Evolutionary conservation across 1,284 basidiomycete species (phyloP), one percentile per base, ranked within the genome.

Genomic region (Abortiporus biennis): DNA sequence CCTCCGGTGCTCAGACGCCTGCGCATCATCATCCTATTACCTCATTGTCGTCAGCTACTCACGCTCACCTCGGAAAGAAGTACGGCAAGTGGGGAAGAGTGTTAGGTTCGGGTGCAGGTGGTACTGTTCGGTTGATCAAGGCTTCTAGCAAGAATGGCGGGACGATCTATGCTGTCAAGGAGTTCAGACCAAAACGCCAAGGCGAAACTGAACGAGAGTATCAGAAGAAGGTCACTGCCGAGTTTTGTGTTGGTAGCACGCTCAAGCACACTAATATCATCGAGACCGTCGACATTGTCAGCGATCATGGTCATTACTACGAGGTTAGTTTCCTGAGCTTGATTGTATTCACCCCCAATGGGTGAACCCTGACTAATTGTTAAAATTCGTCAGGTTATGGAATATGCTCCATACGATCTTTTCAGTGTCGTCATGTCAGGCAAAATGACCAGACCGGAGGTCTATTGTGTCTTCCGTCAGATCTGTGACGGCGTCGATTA

Each of bases 381-480:
- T n/a, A n/a, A n/a, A 31, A 45, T 35, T 30, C 44, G 40, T 42
- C 30, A 94, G 92, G 86, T 95, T 65, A 99, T 99, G 96, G 94
- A 99, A 67, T 99, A 97, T 57, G 96, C 96, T 1, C 95, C 96
- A 12, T 96, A 86, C 62, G 96, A 99, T 67, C 80, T 99, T 40
- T 99, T 99, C 71, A 92, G 87, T 44, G 93, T 99, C 56, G 96
- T 99, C 71, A 99, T 99, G 96, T 95, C 94, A 23, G 91, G 92
- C 51, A 95, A 92, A 69, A 99, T 99, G 96, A 81, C 85, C 45
- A 85, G 94, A 21, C 92, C 93, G 40, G 95, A 99, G 66, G 95
- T 97, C 49, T 98, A 98, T 71, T 99, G 96, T 61, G 92, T 99
- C 51, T 99, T 98, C 69, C 88, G 92, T 43, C 96, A 99, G 67